Evolutionary conservation across 345 rosid genomes (phyloP).

Genomic region (Mallotus nudiflorus): DNA sequence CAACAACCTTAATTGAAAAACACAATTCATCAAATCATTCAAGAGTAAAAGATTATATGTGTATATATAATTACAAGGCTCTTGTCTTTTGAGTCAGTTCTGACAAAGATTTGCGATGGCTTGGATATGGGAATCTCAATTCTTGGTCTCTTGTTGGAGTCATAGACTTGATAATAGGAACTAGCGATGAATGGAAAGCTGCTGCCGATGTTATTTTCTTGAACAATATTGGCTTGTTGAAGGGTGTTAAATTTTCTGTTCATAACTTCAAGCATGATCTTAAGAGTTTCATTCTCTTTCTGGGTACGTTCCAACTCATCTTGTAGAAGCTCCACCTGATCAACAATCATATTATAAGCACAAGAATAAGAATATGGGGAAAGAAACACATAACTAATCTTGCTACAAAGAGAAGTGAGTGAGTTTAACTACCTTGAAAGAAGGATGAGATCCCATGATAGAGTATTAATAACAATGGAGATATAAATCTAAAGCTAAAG

Average conservation of each 20-base stretch:
- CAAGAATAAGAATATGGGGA: too few species aligned
- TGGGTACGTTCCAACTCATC: conserved; percentile 33
- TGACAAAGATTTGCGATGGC: conserved; percentile 35
- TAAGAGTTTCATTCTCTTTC: conserved; percentile 45
- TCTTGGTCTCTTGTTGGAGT: conserved; percentile 25
- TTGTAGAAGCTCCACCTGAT: conserved; percentile 31
- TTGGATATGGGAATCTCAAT: conserved; percentile 19
- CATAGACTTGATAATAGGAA: background rate
- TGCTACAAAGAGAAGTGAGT: background rate
- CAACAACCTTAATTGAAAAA: background rate
- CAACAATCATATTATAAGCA: too few species aligned
- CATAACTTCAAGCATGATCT: conserved; percentile 38
- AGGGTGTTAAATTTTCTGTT: conserved; percentile 33
- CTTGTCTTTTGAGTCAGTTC: conserved; percentile 37
- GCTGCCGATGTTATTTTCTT: background rate
- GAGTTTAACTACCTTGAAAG: background rate
- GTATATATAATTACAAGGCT: conserved; percentile 38
- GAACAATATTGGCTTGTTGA: conserved; percentile 19
- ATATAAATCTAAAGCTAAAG: too few species aligned
- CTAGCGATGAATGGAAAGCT: too few species aligned
- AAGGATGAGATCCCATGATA: conserved; percentile 13
- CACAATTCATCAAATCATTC: background rate
- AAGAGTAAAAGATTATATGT: background rate
- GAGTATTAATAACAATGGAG: too few species aligned
- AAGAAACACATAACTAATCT: background rate